Evolutionary conservation across 1,139 yeast species (phyloP), one percentile per base, ranked within the genome.

Genomic region (Geotrichum carabidarum): DNA sequence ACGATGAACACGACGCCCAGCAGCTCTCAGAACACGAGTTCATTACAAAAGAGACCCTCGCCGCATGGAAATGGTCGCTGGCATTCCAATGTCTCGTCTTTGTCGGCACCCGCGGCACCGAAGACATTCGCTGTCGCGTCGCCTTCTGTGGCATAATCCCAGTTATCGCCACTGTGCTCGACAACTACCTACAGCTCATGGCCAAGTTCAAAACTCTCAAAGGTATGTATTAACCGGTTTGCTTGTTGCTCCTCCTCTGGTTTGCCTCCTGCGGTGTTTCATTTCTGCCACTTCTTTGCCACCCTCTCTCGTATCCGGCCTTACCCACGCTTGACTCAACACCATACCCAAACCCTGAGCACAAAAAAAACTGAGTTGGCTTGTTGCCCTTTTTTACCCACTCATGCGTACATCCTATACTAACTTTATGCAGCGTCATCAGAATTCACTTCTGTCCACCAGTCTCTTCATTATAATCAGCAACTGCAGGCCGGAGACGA

Each of bases 51-150:
- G 53, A 71, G 71, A 77, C 84, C 27, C 73, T 87, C 56, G 78
- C 83, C 15, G 93, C 95, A 0, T 91, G 97, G 96, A 93, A 91
- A 71, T 93, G 99, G 99, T 88, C 96, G 6, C 74, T 93, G 57
- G 89, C 97, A 0, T 83, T 93, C 66, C 98, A 93, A 71, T 90
- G 97, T 66, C 73, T 93, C 58, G 96, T 91, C 0, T 78, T 90
- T 58, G 81, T 93, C 31, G 96, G 97, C 14, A 91, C 97, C 0
- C 77, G 98, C 62, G 99, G 99, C 34, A 83, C 95, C 1, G 97
- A 91, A 69, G 75, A 76, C 55, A 87, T 90, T 50, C 77, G 99
- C 49, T 83, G 85, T 62, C 82, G 93, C 62, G 88, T 93, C 7
- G 96, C 90, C 6, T 84, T 86, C 61, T 95, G 97, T 1, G 98